phyloP scores from a whole-genome alignment of 2,329 filamentous ascomycete species.

The Pseudogymnoascus sp. region DNA sequence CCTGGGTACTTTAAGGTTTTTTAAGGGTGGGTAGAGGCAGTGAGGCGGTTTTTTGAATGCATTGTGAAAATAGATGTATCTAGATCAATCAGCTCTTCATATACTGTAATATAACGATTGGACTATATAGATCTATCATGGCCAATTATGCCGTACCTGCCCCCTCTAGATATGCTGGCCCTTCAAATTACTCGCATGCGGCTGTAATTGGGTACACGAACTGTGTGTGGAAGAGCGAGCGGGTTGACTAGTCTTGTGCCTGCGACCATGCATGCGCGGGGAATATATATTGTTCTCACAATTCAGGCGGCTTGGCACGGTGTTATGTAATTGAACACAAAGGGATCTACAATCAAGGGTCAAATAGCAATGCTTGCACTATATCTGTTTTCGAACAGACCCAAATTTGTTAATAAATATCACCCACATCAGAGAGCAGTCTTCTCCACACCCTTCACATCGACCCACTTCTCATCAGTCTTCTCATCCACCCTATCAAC shows the following conservation, averaged over 20 bases:
- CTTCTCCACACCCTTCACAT: neutral
- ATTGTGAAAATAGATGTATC: neutral
- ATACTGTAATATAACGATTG: neutral
- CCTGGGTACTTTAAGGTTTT: constrained; percentile 35
- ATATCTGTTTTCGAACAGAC: neutral
- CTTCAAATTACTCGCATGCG: too few relatives aligned
- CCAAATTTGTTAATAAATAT: neutral
- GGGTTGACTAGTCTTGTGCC: too few relatives aligned
- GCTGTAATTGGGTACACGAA: too few relatives aligned
- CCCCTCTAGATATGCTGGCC: too few relatives aligned
- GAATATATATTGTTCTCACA: too few relatives aligned
- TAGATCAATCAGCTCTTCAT: neutral
- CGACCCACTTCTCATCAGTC: neutral
- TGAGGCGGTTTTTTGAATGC: neutral
- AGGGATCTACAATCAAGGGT: neutral
- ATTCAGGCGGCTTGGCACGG: too few relatives aligned
- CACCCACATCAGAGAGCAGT: neutral
- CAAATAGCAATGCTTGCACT: neutral
- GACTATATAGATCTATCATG: too few relatives aligned
- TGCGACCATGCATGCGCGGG: too few relatives aligned
- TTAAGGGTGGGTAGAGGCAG: neutral
- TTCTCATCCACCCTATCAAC: neutral
- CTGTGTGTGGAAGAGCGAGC: too few relatives aligned
- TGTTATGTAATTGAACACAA: too few relatives aligned
- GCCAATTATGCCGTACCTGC: too few relatives aligned